A percentile compares a stretch with the other conserved stretches of the same genome.
These are phyloP conservation scores for Plasmodium vivax DNA, from an alignment of 169 alveolate genomes.

Conservation along the genomic window DNA sequence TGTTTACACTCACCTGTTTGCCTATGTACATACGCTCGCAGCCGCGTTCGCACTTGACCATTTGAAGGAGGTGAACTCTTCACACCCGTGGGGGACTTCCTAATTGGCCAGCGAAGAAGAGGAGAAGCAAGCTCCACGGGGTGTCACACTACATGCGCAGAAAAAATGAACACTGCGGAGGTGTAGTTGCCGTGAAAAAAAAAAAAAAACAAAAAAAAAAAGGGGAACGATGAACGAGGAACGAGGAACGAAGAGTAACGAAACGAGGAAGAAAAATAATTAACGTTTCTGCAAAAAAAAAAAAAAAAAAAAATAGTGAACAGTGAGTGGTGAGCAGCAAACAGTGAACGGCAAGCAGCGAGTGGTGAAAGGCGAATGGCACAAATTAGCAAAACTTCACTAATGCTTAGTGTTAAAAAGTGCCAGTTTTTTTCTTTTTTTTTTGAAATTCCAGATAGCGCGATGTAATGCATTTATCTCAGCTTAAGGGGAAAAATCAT, in stretches of 20 bases:
- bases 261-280: background rate
- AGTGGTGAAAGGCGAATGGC: background rate
- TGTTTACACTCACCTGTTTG: background rate
- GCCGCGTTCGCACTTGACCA: too few species aligned
- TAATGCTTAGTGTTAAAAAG: background rate
- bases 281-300: background rate
- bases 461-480: background rate
- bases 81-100: too few species aligned
- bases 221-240: too few species aligned
- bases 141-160: slow-evolving; percentile 1
- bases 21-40: background rate
- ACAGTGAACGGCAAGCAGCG: background rate
- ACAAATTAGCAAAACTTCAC: background rate
- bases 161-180: background rate
- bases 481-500: background rate
- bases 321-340: background rate
- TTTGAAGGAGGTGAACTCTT: too few species aligned
- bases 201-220: background rate
- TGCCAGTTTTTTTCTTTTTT: background rate
- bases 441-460: background rate
- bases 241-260: background rate
- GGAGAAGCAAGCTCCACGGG: background rate
- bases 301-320: background rate
- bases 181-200: background rate
- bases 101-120: background rate